phyloP scores from a whole-genome alignment of 257 asterid genomes.

The Solanum lycopersicoides region DNA sequence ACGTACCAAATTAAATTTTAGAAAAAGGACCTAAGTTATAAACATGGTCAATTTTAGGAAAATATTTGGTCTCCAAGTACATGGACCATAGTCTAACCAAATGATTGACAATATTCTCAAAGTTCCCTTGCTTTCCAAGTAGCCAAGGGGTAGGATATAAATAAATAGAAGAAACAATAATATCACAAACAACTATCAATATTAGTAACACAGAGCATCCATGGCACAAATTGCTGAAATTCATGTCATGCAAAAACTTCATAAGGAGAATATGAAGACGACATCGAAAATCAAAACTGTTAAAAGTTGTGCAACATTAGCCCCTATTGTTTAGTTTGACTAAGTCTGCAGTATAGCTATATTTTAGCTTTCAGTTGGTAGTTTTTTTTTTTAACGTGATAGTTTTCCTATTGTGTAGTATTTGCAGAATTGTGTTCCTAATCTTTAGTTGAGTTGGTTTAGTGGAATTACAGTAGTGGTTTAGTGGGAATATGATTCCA shows the following conservation, averaged over 20 bases:
- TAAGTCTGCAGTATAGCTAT: no score
- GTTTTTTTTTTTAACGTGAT: no score
- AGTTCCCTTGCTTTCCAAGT: background rate
- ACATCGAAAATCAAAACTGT: background rate
- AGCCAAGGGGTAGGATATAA: background rate
- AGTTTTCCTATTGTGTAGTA: no score
- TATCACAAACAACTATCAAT: background rate
- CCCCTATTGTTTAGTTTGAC: no score
- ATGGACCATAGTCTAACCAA: background rate
- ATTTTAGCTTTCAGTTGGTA: background rate
- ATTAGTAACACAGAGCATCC: background rate
- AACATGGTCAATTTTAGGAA: background rate
- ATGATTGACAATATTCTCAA: background rate
- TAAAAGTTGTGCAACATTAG: no score
- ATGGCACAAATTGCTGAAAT: background rate
- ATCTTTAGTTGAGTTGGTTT: no score
- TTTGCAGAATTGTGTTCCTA: no score
- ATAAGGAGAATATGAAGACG: background rate
- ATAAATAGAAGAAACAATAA: background rate
- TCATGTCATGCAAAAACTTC: background rate
- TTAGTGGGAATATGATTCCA: no score
- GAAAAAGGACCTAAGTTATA: background rate
- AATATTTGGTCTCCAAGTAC: background rate
- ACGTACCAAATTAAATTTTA: no score
- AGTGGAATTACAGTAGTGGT: no score